A percentile compares a stretch with the other conserved stretches of the same genome.
Conservation (phyloP, 345 rosid species). For the Melastoma malabathricum region DNA sequence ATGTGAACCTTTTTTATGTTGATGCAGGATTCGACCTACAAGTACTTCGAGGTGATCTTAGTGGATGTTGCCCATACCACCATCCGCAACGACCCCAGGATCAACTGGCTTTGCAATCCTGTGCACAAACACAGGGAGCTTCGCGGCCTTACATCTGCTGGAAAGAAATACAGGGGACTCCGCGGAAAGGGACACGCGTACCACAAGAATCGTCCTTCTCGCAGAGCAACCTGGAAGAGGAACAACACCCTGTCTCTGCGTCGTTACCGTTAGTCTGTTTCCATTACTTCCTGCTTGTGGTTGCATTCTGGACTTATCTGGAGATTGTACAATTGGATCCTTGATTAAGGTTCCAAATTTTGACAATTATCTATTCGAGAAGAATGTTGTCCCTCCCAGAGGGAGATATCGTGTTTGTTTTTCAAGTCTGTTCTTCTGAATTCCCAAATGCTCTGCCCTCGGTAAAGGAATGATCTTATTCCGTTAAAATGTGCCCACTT, state of each 20-base stretch:
- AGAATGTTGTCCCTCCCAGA: too few species aligned
- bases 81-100: conserved; percentile 25
- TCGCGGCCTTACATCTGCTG: conserved; percentile 31
- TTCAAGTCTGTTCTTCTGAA: too few species aligned
- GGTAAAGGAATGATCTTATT: too few species aligned
- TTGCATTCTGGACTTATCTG: too few species aligned
- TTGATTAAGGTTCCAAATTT: too few species aligned
- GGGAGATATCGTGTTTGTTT: too few species aligned
- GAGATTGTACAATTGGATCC: too few species aligned
- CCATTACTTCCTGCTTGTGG: too few species aligned
- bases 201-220: conserved; percentile 28
- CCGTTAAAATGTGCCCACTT: too few species aligned
- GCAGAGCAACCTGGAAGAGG: conserved; percentile 33
- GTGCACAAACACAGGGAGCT: conserved; percentile 35
- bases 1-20: too few species aligned
- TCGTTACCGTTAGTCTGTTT: conserved; percentile 19
- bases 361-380: too few species aligned
- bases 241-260: conserved; percentile 27
- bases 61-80: conserved; percentile 27
- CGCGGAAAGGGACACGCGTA: conserved; percentile 25
- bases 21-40: conserved; percentile 29
- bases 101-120: conserved; percentile 35
- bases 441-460: too few species aligned
- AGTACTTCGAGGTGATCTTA: conserved; percentile 24
- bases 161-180: conserved; percentile 29